Percentiles rank a stretch among this genome's conserved stretches.
Conservation (phyloP, 768 basidiomycete species). For the Russula olivacea region DNA sequence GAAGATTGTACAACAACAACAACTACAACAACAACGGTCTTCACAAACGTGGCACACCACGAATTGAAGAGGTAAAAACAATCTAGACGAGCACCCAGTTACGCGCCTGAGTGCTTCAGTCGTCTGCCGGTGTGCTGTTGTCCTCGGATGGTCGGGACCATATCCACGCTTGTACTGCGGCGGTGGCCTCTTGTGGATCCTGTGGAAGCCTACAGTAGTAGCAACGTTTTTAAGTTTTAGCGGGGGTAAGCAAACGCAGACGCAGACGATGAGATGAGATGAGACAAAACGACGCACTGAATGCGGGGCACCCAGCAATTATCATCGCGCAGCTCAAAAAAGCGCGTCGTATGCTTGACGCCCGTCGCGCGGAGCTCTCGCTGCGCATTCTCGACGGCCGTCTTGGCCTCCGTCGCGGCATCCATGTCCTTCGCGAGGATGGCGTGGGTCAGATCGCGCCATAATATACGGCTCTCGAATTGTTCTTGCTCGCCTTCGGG, state of each 20-base stretch:
- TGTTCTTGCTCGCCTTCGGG: constrained; percentile 83
- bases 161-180: constrained; percentile 74
- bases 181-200: constrained; percentile 59
- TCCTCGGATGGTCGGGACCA: constrained; percentile 36
- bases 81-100: neutral
- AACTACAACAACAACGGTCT: neutral
- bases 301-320: constrained; percentile 85
- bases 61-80: neutral
- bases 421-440: constrained; percentile 91
- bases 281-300: constrained; percentile 40
- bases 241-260: too few species aligned
- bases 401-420: constrained; percentile 85
- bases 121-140: neutral
- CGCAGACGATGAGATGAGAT: too few species aligned
- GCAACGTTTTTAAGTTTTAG: too few species aligned
- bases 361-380: constrained; percentile 71
- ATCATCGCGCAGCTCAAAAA: constrained; percentile 72
- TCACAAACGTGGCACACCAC: neutral
- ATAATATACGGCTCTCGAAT: constrained; percentile 76
- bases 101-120: neutral
- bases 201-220: constrained; percentile 53
- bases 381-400: constrained; percentile 85
- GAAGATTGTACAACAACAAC: neutral
- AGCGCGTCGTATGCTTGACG: constrained; percentile 62
- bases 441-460: constrained; percentile 78